Evolutionary conservation across 805 yeast species (phyloP).

Genomic region (Saccharomyces cerevisiae): DNA sequence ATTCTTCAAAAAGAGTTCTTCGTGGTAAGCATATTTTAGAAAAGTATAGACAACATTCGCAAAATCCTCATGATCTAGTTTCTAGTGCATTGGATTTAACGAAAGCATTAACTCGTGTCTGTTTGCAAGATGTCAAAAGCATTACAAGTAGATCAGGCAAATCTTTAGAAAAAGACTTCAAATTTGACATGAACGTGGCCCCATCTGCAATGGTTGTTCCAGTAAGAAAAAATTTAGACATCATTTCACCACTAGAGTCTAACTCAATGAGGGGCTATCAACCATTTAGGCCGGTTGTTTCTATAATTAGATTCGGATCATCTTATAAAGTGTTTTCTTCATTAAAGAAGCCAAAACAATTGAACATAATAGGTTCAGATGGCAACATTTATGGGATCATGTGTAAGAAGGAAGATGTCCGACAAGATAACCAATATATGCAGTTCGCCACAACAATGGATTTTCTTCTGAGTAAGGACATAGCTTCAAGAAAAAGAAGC

Average conservation of each 20-base stretch:
- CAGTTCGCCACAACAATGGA: conserved; percentile 82
- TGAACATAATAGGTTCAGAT: conserved; percentile 70
- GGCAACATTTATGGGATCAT: conserved; percentile 65
- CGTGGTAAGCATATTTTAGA: conserved; percentile 41
- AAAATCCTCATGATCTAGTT: conserved; percentile 12
- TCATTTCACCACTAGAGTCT: conserved; percentile 48
- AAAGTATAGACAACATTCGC: conserved; percentile 15
- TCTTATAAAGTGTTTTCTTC: conserved; percentile 67
- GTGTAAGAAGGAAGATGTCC: conserved; percentile 84
- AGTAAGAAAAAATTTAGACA: conserved; percentile 58
- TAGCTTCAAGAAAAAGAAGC: conserved; percentile 65
- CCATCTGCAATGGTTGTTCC: conserved; percentile 64
- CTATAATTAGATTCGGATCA: conserved; percentile 58
- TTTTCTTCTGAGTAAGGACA: conserved; percentile 54
- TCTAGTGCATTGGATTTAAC: conserved; percentile 19
- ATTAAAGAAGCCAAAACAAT: conserved; percentile 77
- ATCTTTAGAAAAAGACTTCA: conserved; percentile 34
- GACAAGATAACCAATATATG: conserved; percentile 92
- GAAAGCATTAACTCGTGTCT: conserved; percentile 19
- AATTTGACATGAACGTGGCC: conserved; percentile 34
- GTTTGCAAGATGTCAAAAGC: conserved; percentile 20
- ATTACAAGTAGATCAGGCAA: conserved; percentile 22
- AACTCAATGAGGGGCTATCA: conserved; percentile 34
- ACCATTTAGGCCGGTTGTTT: conserved; percentile 43
- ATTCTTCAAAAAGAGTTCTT: conserved; percentile 36